Evolutionary conservation across 805 yeast species (phyloP), one percentile per base, ranked within the genome.

Genomic region (Hermanozyma aechmeae): DNA sequence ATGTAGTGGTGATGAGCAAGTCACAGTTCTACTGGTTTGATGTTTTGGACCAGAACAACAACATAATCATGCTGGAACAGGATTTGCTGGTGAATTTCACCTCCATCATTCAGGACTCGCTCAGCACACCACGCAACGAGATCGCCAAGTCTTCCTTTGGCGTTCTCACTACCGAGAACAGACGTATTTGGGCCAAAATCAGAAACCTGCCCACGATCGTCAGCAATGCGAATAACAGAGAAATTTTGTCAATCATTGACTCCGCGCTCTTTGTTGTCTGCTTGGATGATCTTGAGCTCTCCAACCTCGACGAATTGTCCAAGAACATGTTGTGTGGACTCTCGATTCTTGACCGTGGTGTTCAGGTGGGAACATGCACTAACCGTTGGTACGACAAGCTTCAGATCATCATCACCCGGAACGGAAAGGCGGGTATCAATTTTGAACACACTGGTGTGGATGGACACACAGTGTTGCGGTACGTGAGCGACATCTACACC

Each of bases 11-110:
- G 11, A 58, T 84, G 51, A 76, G 84, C 37, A 77, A 81, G 46
- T 81, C 94, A 2, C 95, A 86, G 53, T 83, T 85, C 53, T 86
- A 86, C 57, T 86, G 96, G 95, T 86, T 86, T 50, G 95, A 86
- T 49, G 96, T 86, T 2, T 60, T 86, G 43, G 93, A 85, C 53
- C 65, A 66, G 27, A 58, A 75, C 38, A 74, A 81, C 49, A 77
- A 82, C 46, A 63, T 86, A 37, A 67, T 85, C 27, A 61, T 86
- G 48, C 66, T 79, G 2, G 89, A 84, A 46, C 73, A 71, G 31
- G 93, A 84, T 50, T 65, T 86, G 41, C 76, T 73, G 32, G 63
- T 76, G 49, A 85, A 84, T 54, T 74, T 81, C 47, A 73, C 77
- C 34, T 71, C 84, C 8, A 83, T 86, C 33, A 66, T 86, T 25